Evolutionary conservation across 306 rosid genomes (phyloP).

Genomic region (Betula pendula): DNA sequence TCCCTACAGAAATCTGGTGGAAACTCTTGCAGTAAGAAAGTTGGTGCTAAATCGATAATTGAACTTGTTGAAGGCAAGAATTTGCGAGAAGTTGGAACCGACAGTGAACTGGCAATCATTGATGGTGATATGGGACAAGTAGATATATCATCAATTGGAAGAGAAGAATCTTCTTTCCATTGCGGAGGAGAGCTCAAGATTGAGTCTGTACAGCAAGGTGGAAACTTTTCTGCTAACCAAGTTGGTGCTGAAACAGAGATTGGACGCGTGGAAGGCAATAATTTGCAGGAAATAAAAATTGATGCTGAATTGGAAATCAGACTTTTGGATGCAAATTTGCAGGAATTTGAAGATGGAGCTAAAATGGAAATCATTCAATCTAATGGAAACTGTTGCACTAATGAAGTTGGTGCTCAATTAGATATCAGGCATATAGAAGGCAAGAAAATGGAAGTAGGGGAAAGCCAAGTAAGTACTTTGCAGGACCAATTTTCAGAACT

Average conservation of each 20-base stretch:
- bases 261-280: conserved; percentile 1
- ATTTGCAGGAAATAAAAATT: conserved; percentile 9
- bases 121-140: conserved; percentile 20
- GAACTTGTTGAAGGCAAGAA: conserved; percentile 30
- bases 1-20: conserved; percentile 29
- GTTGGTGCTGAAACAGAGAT: conserved; percentile 1
- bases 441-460: conserved; percentile 33
- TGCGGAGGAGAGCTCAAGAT: conserved; percentile 22
- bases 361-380: conserved; percentile 30
- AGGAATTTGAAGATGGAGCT: conserved; percentile 27
- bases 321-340: conserved; percentile 23
- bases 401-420: conserved; percentile 37
- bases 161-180: conserved; percentile 23
- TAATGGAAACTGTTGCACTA: conserved; percentile 27
- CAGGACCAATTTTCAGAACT: conserved; percentile 61
- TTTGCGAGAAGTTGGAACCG: conserved; percentile 26
- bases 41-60: conserved; percentile 29
- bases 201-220: conserved; percentile 7
- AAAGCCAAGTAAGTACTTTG: conserved; percentile 45
- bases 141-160: conserved; percentile 25
- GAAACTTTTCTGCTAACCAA: conserved; percentile 1
- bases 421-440: conserved; percentile 29
- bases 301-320: neutral
- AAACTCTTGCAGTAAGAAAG: conserved; percentile 14
- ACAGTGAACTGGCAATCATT: conserved; percentile 8